Percentiles rank a stretch among this genome's conserved stretches.
Conservation (phyloP, 805 yeast genomes). For the Ogataea nitratoaversa region DNA sequence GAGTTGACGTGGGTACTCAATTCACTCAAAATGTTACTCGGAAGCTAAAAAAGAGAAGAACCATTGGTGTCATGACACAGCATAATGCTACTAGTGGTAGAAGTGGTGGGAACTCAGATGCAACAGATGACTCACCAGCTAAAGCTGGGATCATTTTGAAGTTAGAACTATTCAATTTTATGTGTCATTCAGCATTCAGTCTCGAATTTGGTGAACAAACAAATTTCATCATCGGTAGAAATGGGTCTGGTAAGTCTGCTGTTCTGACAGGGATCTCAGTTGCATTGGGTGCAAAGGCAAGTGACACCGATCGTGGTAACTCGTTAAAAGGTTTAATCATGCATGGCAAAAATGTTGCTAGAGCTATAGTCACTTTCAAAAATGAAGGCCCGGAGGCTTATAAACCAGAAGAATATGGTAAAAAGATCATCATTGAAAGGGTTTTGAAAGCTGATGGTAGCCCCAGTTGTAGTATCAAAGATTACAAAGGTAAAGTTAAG, state of each 20-base stretch:
- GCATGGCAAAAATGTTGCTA: slow-evolving; percentile 70
- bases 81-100: slow-evolving; percentile 7
- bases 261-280: slow-evolving; percentile 81
- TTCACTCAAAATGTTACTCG: slow-evolving; percentile 28
- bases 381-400: slow-evolving; percentile 67
- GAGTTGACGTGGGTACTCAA: slow-evolving; percentile 23
- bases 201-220: slow-evolving; percentile 72
- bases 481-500: slow-evolving; percentile 46
- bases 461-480: slow-evolving; percentile 49
- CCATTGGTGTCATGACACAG: slow-evolving; percentile 22
- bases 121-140: slow-evolving; percentile 30
- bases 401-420: slow-evolving; percentile 63
- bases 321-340: slow-evolving; percentile 66
- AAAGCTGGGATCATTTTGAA: slow-evolving; percentile 66
- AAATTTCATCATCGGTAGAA: slow-evolving; percentile 83
- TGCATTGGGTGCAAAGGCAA: slow-evolving; percentile 85
- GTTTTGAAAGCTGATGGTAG: slow-evolving; percentile 51
- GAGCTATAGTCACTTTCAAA: slow-evolving; percentile 58
- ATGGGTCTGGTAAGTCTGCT: slow-evolving; percentile 91
- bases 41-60: slow-evolving; percentile 18
- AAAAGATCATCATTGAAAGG: slow-evolving; percentile 65
- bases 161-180: slow-evolving; percentile 67
- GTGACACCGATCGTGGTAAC: slow-evolving; percentile 80
- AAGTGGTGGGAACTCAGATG: slow-evolving; percentile 2
- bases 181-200: slow-evolving; percentile 85